A percentile compares a stretch with the other conserved stretches of the same genome.
phyloP scores from a whole-genome alignment of 176 grass and related monocot genomes.

The Oryza glaberrima region DNA sequence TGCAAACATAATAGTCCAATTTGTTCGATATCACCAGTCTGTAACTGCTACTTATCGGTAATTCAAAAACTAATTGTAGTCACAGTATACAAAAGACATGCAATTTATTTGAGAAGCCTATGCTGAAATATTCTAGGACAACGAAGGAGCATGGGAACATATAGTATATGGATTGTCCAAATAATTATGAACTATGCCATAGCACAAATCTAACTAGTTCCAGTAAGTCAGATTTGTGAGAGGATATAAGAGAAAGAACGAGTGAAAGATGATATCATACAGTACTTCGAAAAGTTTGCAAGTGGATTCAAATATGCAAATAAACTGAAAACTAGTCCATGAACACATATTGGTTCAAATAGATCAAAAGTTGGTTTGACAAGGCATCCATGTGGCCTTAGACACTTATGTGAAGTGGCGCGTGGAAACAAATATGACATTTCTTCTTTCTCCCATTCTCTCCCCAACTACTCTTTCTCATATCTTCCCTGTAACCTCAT shows the following conservation, averaged over 20 bases:
- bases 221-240: slow-evolving; percentile 17
- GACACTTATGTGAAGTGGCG: background rate
- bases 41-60: background rate
- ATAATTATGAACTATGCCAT: slow-evolving; percentile 22
- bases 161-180: slow-evolving; percentile 14
- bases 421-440: too few relatives aligned
- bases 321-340: background rate
- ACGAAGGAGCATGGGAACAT: background rate
- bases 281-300: background rate
- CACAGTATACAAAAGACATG: slow-evolving; percentile 11
- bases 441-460: too few relatives aligned
- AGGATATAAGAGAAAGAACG: background rate
- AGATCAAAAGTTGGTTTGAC: background rate
- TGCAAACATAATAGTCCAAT: slow-evolving; percentile 9
- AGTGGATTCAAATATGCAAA: too few relatives aligned
- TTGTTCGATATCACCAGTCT: slow-evolving; percentile 31
- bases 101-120: slow-evolving; percentile 11
- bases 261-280: background rate
- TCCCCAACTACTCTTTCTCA: background rate
- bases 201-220: background rate
- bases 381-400: background rate
- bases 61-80: background rate
- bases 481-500: background rate
- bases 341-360: background rate
- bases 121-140: background rate